Percentiles rank a stretch among this genome's conserved stretches.
Evolutionary conservation across 148 eudicot genomes (phyloP).

Genomic region (Amaranthus palmeri): DNA sequence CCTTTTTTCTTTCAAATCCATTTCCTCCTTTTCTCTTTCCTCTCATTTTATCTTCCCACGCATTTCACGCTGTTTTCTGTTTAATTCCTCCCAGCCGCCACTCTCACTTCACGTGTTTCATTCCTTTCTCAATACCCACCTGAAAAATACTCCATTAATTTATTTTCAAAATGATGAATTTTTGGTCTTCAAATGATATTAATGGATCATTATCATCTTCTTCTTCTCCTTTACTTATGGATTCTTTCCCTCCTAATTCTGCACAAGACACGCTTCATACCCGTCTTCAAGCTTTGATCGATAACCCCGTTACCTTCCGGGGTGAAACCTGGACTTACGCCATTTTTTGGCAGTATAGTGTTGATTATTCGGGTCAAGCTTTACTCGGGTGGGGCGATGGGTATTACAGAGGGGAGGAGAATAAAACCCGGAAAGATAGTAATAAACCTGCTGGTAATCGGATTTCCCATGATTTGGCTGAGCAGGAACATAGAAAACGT

Average conservation of each 20-base stretch:
- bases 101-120: slow-evolving; percentile 28
- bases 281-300: slow-evolving; percentile 66
- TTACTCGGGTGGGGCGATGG: slow-evolving; percentile 88
- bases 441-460: background rate
- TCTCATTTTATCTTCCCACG: slow-evolving; percentile 12
- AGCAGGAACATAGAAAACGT: slow-evolving; percentile 67
- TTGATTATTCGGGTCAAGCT: slow-evolving; percentile 30
- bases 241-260: slow-evolving; percentile 24
- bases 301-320: slow-evolving; percentile 23
- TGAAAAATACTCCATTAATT: background rate
- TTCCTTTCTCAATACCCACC: slow-evolving; percentile 13
- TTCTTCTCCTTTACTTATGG: slow-evolving; percentile 31
- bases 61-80: slow-evolving; percentile 27
- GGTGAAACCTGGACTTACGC: slow-evolving; percentile 78
- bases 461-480: slow-evolving; percentile 25
- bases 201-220: background rate
- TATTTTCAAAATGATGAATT: slow-evolving; percentile 38
- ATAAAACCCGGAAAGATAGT: background rate
- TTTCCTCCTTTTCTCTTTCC: background rate
- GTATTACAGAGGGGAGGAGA: slow-evolving; percentile 63
- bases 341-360: slow-evolving; percentile 78
- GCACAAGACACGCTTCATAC: slow-evolving; percentile 65
- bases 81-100: background rate
- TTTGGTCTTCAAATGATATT: slow-evolving; percentile 13
- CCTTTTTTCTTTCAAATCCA: background rate